phyloP scores from a whole-genome alignment of 805 yeast species.

The Myxozyma neotropica region DNA sequence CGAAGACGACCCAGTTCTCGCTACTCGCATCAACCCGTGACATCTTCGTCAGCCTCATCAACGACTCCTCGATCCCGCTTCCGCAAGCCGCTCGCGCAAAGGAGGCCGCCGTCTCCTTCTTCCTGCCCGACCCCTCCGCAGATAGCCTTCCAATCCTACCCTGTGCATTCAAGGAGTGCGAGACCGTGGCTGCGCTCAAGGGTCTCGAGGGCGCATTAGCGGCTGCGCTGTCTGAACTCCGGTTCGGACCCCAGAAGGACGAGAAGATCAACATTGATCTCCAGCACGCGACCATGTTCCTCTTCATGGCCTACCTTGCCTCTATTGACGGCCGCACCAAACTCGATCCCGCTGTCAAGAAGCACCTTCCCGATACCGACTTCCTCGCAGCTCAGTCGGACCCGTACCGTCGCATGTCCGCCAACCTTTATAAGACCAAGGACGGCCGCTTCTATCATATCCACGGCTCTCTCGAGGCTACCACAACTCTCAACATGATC shows the following conservation, averaged over 20 bases:
- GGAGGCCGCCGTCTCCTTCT: background rate
- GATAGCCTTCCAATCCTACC: constrained; percentile 36
- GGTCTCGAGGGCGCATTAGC: constrained; percentile 38
- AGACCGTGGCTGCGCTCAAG: constrained; percentile 39
- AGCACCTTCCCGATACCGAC: constrained; percentile 36
- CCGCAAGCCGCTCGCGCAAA: background rate
- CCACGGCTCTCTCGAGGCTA: constrained; percentile 44
- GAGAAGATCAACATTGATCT: constrained; percentile 34
- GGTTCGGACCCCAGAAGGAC: constrained; percentile 30
- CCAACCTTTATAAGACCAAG: constrained; percentile 44
- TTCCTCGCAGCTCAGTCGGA: constrained; percentile 38
- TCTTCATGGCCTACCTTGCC: constrained; percentile 43
- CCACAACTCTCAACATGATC: constrained; percentile 43
- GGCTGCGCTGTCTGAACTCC: constrained; percentile 30
- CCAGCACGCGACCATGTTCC: constrained; percentile 42
- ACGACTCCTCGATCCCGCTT: constrained; percentile 1
- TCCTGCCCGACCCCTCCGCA: background rate
- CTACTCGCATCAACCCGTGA: constrained; percentile 3
- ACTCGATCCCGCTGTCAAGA: constrained; percentile 36
- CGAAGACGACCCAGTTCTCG: background rate
- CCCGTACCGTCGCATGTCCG: constrained; percentile 43
- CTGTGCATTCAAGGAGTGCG: constrained; percentile 40
- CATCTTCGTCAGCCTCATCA: constrained; percentile 7
- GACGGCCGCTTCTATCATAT: constrained; percentile 36
- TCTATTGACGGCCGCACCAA: constrained; percentile 42